Conservation (phyloP, 805 yeast genomes). For the Priceomyces carsonii region DNA sequence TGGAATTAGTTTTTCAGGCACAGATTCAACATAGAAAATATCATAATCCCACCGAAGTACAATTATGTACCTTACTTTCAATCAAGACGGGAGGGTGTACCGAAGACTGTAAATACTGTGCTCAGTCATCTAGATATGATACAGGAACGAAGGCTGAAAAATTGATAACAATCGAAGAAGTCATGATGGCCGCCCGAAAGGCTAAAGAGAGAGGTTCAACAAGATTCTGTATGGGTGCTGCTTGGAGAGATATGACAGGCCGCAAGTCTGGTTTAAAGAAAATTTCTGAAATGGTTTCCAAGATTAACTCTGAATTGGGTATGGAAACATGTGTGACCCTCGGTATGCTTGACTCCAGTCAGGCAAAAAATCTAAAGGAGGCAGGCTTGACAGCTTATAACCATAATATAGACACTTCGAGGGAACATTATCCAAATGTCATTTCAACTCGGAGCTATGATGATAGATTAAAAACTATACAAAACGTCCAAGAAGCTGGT, state of each 20-base stretch:
- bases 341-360: conserved; percentile 74
- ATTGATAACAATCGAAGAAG: conserved; percentile 60
- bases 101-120: conserved; percentile 80
- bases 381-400: conserved; percentile 81
- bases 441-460: conserved; percentile 71
- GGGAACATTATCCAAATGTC: conserved; percentile 73
- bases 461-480: conserved; percentile 67
- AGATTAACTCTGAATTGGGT: conserved; percentile 58
- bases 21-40: conserved; percentile 65
- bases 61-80: conserved; percentile 71
- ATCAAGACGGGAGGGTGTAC: conserved; percentile 82
- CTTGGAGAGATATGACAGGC: conserved; percentile 85
- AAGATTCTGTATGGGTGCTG: conserved; percentile 83
- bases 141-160: conserved; percentile 75
- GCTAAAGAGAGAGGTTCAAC: conserved; percentile 75
- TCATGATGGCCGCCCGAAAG: conserved; percentile 58
- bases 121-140: conserved; percentile 68
- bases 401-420: conserved; percentile 78
- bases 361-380: conserved; percentile 57
- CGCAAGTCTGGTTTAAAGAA: conserved; percentile 64
- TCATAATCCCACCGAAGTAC: conserved; percentile 71
- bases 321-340: conserved; percentile 80
- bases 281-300: conserved; percentile 64
- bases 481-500: conserved; percentile 63
- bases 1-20: conserved; percentile 59